Conservation (phyloP, 148 eudicot species). For the Pouteria glomerata region DNA sequence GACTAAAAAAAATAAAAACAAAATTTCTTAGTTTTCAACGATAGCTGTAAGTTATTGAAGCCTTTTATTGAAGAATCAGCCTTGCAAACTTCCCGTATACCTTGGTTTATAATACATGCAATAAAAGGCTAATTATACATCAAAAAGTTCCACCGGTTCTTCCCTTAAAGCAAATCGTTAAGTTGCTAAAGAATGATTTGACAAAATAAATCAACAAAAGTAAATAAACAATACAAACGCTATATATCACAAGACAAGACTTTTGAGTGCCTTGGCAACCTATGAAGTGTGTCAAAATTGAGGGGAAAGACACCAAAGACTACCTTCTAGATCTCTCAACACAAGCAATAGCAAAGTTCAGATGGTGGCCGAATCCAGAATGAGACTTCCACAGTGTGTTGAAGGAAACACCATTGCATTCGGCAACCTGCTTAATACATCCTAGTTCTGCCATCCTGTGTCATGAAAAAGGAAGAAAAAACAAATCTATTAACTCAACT, state of each 20-base stretch:
- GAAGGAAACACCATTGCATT: constrained; percentile 53
- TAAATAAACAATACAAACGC: constrained; percentile 10
- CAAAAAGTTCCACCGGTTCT: not conserved
- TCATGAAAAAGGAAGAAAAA: constrained; percentile 49
- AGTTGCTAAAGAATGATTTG: constrained; percentile 9
- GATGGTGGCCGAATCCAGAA: constrained; percentile 56
- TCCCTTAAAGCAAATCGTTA: not conserved
- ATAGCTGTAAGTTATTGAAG: too few relatives aligned
- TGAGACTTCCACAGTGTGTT: constrained; percentile 46
- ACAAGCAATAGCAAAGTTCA: constrained; percentile 55
- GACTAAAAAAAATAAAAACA: too few relatives aligned
- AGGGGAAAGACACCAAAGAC: not conserved
- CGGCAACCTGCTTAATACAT: constrained; percentile 59
- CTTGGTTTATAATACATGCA: not conserved
- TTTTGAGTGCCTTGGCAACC: constrained; percentile 19
- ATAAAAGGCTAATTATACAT: not conserved
- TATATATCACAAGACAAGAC: constrained; percentile 4
- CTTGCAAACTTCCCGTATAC: not conserved
- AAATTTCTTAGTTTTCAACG: too few relatives aligned
- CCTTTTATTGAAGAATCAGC: too few relatives aligned
- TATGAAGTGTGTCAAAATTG: constrained; percentile 31
- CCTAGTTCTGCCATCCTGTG: constrained; percentile 53
- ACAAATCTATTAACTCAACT: constrained; percentile 40
- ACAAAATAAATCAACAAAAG: not conserved
- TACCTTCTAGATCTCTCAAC: constrained; percentile 56